Evolutionary conservation across 2,329 filamentous ascomycete genomes (phyloP).

Genomic region (Colletotrichum caudatum): DNA sequence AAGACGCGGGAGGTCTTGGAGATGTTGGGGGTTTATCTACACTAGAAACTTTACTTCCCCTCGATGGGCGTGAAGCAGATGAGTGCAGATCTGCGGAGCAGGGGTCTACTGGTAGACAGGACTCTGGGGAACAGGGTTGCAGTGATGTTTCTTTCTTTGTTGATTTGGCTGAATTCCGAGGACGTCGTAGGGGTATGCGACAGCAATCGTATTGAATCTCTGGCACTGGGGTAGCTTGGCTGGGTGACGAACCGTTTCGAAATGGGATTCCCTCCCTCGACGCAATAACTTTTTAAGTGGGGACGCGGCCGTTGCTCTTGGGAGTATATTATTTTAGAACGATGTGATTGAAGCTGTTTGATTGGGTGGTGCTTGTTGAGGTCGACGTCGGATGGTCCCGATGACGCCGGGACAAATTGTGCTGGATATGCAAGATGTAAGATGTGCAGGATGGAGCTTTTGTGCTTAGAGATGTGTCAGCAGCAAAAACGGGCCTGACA

Average conservation of each 20-base stretch:
- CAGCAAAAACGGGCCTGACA: neutral
- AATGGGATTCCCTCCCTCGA: slow-evolving; percentile 9
- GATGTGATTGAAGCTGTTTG: slow-evolving; percentile 29
- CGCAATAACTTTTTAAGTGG: slow-evolving; percentile 37
- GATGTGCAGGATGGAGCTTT: neutral
- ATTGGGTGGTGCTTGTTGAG: neutral
- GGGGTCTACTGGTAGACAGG: neutral
- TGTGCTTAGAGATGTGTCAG: neutral
- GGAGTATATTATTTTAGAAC: slow-evolving; percentile 13
- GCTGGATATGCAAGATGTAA: too few species aligned
- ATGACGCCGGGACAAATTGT: slow-evolving; percentile 21
- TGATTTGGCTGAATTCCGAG: neutral
- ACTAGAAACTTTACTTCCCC: neutral
- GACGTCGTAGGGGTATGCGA: slow-evolving; percentile 20
- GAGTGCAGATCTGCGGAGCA: neutral
- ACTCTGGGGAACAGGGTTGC: slow-evolving; percentile 9
- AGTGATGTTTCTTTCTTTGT: slow-evolving; percentile 17
- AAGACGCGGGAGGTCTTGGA: neutral
- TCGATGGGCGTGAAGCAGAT: neutral
- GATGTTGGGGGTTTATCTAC: neutral
- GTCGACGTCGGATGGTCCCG: neutral
- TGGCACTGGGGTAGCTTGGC: slow-evolving; percentile 25
- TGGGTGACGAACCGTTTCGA: slow-evolving; percentile 10
- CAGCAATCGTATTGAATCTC: slow-evolving; percentile 18
- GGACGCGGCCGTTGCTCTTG: neutral